phyloP scores from a whole-genome alignment of 805 yeast species.

The Jamesozyma piceae region DNA sequence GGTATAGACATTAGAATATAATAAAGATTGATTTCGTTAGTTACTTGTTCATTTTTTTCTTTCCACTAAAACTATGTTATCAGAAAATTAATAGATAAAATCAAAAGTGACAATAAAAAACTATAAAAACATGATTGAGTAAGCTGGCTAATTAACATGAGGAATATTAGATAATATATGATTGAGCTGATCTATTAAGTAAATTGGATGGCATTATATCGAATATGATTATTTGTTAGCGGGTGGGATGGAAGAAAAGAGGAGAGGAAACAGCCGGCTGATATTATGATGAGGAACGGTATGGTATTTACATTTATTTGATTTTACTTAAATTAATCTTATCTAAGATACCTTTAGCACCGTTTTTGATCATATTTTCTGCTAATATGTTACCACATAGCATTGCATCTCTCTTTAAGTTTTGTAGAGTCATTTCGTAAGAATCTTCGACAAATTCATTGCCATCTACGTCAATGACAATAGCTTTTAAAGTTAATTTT shows the following conservation, averaged over 20 bases:
- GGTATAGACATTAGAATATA: too few relatives aligned
- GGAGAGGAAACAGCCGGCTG: too few relatives aligned
- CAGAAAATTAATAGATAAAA: not conserved
- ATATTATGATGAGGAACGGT: not conserved
- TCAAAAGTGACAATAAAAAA: not conserved
- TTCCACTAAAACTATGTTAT: not conserved
- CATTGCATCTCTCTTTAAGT: slow-evolving; percentile 53
- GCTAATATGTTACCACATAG: slow-evolving; percentile 66
- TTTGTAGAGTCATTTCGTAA: slow-evolving; percentile 16
- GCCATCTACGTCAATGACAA: slow-evolving; percentile 84
- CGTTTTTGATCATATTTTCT: slow-evolving; percentile 51
- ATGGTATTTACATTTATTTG: slow-evolving; percentile 18
- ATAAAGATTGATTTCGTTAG: not conserved
- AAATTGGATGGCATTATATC: not conserved
- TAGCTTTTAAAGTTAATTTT: slow-evolving; percentile 48
- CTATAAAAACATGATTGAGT: not conserved
- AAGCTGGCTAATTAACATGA: not conserved
- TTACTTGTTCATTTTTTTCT: not conserved
- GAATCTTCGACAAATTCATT: slow-evolving; percentile 52
- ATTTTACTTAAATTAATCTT: slow-evolving; percentile 65
- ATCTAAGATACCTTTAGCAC: slow-evolving; percentile 78
- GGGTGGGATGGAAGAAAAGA: too few relatives aligned
- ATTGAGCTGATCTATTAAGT: not conserved
- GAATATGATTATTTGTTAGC: not conserved
- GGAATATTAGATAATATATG: not conserved